phyloP scores from a whole-genome alignment of 208 protist species.

The Trypanosoma avium region DNA sequence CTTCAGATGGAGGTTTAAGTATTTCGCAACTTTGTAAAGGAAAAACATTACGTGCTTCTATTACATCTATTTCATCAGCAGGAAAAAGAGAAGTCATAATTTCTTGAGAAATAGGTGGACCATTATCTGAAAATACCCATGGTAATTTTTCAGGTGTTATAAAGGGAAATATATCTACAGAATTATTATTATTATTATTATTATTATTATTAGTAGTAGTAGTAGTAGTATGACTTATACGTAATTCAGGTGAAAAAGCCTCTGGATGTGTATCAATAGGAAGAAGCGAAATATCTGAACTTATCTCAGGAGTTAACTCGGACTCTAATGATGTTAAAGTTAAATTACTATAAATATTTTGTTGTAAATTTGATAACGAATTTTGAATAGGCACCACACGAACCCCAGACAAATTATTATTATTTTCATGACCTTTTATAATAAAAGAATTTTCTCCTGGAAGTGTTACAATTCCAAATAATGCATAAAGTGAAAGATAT shows the following conservation, averaged over 20 bases:
- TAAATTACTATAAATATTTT: too few relatives aligned
- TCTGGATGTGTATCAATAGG: conserved; percentile 47
- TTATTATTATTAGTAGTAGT: too few relatives aligned
- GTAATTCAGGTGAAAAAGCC: conserved; percentile 72
- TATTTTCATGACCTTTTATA: background rate
- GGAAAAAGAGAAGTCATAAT: background rate
- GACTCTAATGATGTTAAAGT: background rate
- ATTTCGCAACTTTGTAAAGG: background rate
- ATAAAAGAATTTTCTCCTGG: conserved; percentile 24
- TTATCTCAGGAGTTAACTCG: background rate
- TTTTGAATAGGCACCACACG: conserved; percentile 2
- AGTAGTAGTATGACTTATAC: too few relatives aligned
- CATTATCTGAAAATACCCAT: conserved; percentile 45
- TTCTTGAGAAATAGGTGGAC: conserved; percentile 22
- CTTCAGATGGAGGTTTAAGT: conserved; percentile 36
- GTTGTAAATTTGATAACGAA: background rate
- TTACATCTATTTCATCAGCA: background rate
- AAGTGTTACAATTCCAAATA: conserved; percentile 57
- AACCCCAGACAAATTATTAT: background rate
- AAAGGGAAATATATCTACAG: conserved; percentile 21
- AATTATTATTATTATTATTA: too few relatives aligned
- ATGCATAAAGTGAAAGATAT: conserved; percentile 40
- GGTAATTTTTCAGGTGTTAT: conserved; percentile 29
- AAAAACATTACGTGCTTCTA: background rate
- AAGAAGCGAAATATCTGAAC: conserved; percentile 21